These are phyloP conservation scores for Geotrichum bryndzae DNA, from an alignment of 1,139 yeast genomes.

Conservation along the genomic window DNA sequence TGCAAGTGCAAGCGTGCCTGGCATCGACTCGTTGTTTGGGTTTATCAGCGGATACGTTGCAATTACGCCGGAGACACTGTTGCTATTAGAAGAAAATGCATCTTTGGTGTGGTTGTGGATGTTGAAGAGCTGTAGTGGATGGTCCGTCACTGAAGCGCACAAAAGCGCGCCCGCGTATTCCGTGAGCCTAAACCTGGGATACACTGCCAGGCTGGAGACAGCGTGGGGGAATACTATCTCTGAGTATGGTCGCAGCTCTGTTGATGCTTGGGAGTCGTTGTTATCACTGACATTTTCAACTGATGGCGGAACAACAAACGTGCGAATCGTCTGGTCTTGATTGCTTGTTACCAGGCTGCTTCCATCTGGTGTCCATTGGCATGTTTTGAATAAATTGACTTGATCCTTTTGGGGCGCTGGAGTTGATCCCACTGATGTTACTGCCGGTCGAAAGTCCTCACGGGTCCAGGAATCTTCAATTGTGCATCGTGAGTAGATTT, in stretches of 20 bases:
- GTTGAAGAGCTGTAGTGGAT: conserved; percentile 18
- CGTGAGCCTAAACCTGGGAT: conserved; percentile 14
- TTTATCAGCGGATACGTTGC: conserved; percentile 26
- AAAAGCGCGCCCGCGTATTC: conserved; percentile 10
- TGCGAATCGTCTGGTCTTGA: conserved; percentile 30
- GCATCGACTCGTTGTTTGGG: conserved; percentile 19
- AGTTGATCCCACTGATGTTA: neutral
- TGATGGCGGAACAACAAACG: conserved; percentile 31
- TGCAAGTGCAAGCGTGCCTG: conserved; percentile 21
- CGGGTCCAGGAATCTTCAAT: conserved; percentile 10
- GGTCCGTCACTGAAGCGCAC: conserved; percentile 12
- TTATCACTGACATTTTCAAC: conserved; percentile 18
- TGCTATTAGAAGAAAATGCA: neutral
- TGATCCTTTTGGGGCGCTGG: neutral
- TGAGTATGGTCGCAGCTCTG: conserved; percentile 8
- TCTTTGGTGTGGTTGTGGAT: conserved; percentile 9
- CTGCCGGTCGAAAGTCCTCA: neutral
- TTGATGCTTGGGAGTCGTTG: neutral
- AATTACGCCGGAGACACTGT: conserved; percentile 12
- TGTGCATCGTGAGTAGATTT: conserved; percentile 8
- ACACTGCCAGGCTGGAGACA: conserved; percentile 7
- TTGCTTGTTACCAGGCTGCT: conserved; percentile 29
- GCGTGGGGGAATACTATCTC: conserved; percentile 15
- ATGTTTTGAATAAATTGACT: conserved; percentile 12
- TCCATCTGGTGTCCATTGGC: conserved; percentile 34